A percentile compares a stretch with the other conserved stretches of the same genome.
phyloP scores from a whole-genome alignment of 2,329 filamentous ascomycete species.

The Aspergillus brunneoviolaceus region DNA sequence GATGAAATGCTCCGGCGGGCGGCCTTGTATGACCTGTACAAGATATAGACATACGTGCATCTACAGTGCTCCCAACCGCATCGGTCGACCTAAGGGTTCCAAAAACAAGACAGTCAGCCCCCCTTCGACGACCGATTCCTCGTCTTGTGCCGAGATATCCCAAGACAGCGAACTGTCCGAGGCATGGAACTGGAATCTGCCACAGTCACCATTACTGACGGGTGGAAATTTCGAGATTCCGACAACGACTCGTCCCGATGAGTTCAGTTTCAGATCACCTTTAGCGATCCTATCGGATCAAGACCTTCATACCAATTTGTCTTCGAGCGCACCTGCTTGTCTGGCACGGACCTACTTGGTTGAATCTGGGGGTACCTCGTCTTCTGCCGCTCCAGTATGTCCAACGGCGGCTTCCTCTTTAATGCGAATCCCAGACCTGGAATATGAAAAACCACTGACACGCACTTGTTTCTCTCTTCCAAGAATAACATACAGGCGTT shows the following conservation, averaged over 20 bases:
- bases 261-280: not conserved
- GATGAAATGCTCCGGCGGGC: slow-evolving; percentile 2
- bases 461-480: no score
- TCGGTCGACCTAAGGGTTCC: slow-evolving; percentile 35
- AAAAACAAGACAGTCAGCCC: slow-evolving; percentile 22
- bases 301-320: not conserved
- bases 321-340: not conserved
- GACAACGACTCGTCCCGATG: not conserved
- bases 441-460: no score
- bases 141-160: not conserved
- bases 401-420: no score
- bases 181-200: not conserved
- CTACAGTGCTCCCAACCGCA: not conserved
- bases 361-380: no score
- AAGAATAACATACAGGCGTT: no score
- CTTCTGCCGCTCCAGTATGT: no score
- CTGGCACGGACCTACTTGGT: no score
- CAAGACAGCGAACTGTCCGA: not conserved
- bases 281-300: not conserved
- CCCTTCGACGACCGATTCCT: not conserved
- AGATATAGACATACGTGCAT: not conserved
- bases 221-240: not conserved
- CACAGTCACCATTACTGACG: not conserved
- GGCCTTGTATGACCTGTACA: not conserved
- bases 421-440: no score